Conservation (phyloP, 305 asterid species). For the Ajuga reptans region DNA sequence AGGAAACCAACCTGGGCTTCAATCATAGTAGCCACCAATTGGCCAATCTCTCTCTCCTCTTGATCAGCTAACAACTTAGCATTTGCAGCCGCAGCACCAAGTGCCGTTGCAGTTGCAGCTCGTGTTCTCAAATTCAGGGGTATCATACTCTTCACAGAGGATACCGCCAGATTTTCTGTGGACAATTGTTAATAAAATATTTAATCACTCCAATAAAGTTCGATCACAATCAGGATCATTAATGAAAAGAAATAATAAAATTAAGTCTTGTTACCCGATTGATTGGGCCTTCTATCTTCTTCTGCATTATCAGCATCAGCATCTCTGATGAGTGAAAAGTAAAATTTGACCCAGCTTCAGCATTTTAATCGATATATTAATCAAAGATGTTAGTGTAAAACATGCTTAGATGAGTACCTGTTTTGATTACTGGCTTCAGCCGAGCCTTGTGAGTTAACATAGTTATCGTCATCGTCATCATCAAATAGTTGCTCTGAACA, state of each 20-base stretch:
- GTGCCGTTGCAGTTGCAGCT: conserved; percentile 83
- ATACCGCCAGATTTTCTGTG: conserved; percentile 34
- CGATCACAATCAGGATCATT: conserved; percentile 7
- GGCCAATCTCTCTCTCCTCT: conserved; percentile 82
- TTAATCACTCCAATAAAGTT: background rate
- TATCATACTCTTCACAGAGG: conserved; percentile 41
- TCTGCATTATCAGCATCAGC: conserved; percentile 35
- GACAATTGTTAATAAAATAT: conserved; percentile 10
- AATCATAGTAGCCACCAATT: conserved; percentile 52
- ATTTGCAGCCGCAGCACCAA: conserved; percentile 86
- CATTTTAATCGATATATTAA: conserved; percentile 7
- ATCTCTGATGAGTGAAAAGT: conserved; percentile 28
- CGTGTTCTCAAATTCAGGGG: conserved; percentile 65
- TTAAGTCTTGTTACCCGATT: conserved; percentile 39
- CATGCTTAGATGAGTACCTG: conserved; percentile 35
- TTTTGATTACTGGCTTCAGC: conserved; percentile 33
- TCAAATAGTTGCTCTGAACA: conserved; percentile 76
- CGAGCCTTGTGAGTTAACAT: conserved; percentile 32
- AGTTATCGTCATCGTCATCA: conserved; percentile 39
- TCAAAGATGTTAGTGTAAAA: conserved; percentile 4
- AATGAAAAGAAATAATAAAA: conserved; percentile 5
- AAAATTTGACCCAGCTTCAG: conserved; percentile 13
- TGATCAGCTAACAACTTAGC: conserved; percentile 84
- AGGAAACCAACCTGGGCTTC: conserved; percentile 58
- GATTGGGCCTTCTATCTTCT: conserved; percentile 32